A percentile compares a stretch with the other conserved stretches of the same genome.
Evolutionary conservation across 192 early-diverging fungal species (phyloP).

Genomic region (Coemansia reversa): DNA sequence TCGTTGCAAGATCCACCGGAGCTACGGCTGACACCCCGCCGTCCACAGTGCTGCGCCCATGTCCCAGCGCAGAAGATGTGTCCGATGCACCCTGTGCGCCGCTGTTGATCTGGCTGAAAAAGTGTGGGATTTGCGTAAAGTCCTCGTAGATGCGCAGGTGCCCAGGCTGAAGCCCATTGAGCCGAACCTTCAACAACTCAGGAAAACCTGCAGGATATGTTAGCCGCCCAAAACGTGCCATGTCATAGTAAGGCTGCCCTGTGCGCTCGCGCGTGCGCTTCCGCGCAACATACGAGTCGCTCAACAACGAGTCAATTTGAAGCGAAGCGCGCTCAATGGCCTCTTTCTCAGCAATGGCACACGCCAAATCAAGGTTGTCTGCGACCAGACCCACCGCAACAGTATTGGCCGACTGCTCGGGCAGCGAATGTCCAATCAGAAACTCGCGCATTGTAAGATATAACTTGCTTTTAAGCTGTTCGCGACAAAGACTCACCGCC

Average conservation of each 20-base stretch:
- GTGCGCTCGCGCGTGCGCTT: conserved; percentile 88
- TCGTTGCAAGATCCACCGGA: background rate
- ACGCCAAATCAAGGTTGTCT: conserved; percentile 94
- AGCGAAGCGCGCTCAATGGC: conserved; percentile 92
- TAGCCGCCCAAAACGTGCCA: conserved; percentile 67
- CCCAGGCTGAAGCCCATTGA: conserved; percentile 71
- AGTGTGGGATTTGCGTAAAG: conserved; percentile 68
- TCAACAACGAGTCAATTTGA: conserved; percentile 89
- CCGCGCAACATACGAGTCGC: conserved; percentile 65
- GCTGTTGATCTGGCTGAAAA: conserved; percentile 55
- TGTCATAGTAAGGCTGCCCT: conserved; percentile 89
- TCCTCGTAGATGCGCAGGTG: conserved; percentile 89
- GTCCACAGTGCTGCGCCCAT: conserved; percentile 1
- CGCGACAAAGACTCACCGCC: conserved; percentile 89
- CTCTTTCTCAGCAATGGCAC: conserved; percentile 91
- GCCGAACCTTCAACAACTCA: conserved; percentile 81
- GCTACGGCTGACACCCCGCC: background rate
- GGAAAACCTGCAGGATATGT: conserved; percentile 86
- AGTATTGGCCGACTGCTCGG: conserved; percentile 67
- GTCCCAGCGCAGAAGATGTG: background rate
- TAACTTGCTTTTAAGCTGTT: conserved; percentile 87
- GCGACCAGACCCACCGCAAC: conserved; percentile 80
- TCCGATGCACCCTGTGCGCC: conserved; percentile 13
- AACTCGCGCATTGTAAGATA: conserved; percentile 51
- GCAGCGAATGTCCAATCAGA: conserved; percentile 42